Conservation (phyloP, 176 grass and related monocot genomes). For the Zoysia japonica region DNA sequence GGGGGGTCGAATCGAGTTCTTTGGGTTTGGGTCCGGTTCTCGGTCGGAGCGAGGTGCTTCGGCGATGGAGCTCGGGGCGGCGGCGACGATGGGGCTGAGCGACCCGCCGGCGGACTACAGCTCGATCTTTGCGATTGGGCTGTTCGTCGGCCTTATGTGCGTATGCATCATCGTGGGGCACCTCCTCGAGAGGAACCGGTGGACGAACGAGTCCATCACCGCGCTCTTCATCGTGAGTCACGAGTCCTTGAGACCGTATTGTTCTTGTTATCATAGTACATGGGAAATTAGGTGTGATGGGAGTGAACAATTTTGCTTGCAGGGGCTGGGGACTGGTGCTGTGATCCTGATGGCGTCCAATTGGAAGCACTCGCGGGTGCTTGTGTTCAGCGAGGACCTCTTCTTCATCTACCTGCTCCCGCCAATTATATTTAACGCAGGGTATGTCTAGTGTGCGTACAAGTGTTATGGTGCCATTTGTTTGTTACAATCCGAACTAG, state of each 20-base stretch:
- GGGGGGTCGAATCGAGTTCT: no score
- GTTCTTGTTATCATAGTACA: no score
- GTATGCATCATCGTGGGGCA: slow-evolving; percentile 77
- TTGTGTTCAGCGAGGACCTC: slow-evolving; percentile 77
- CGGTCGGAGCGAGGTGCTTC: no score
- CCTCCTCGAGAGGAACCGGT: slow-evolving; percentile 77
- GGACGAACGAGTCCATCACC: slow-evolving; percentile 89
- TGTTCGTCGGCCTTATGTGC: slow-evolving; percentile 75
- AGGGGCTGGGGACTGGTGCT: slow-evolving; percentile 67
- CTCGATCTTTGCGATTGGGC: slow-evolving; percentile 59
- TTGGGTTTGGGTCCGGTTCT: no score
- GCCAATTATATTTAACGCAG: slow-evolving; percentile 84
- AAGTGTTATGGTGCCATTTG: not conserved
- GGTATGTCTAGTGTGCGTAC: slow-evolving; percentile 38
- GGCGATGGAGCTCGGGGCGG: not conserved
- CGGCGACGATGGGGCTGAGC: slow-evolving; percentile 35
- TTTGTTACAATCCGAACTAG: not conserved
- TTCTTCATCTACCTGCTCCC: slow-evolving; percentile 90
- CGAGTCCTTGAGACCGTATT: no score
- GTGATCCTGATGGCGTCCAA: slow-evolving; percentile 63
- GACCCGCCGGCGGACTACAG: slow-evolving; percentile 58
- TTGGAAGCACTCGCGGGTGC: slow-evolving; percentile 57
- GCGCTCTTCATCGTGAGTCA: slow-evolving; percentile 68
- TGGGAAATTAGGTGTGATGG: no score
- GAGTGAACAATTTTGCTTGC: slow-evolving; percentile 2